Evolutionary conservation across 371 early-diverging fungal species (phyloP).

Genomic region (Mucor irregularis): DNA sequence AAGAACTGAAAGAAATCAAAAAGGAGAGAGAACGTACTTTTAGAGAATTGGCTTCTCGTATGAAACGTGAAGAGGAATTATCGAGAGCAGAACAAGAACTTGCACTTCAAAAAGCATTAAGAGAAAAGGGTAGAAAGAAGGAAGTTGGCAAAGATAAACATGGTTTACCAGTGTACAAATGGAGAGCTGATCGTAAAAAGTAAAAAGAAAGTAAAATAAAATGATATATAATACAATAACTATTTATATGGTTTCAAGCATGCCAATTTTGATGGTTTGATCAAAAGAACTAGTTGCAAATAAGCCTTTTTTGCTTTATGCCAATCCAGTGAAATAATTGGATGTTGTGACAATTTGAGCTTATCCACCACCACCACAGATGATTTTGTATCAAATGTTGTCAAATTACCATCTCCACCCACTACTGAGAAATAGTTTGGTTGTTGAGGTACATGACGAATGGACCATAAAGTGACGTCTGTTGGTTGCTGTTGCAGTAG

Average conservation of each 20-base stretch:
- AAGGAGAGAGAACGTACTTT: constrained; percentile 55
- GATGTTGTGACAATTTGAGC: constrained; percentile 34
- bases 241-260: constrained; percentile 19
- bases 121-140: constrained; percentile 77
- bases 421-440: constrained; percentile 64
- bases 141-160: constrained; percentile 82
- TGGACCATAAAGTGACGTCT: constrained; percentile 75
- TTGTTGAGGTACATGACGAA: constrained; percentile 70
- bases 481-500: constrained; percentile 31
- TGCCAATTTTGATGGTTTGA: constrained; percentile 50
- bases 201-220: constrained; percentile 31
- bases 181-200: constrained; percentile 86
- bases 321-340: constrained; percentile 55
- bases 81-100: constrained; percentile 74
- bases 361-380: constrained; percentile 1
- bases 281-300: constrained; percentile 56
- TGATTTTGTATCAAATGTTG: constrained; percentile 38
- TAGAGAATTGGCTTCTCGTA: constrained; percentile 74
- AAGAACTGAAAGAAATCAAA: constrained; percentile 30
- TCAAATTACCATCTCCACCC: constrained; percentile 65
- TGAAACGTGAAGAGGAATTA: constrained; percentile 79
- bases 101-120: constrained; percentile 74
- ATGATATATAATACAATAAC: neutral
- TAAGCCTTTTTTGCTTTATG: constrained; percentile 50
- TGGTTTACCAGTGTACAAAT: constrained; percentile 89